Base-by-base conservation (phyloP, 2,329 filamentous ascomycete genomes). In the Neonectria ditissima region DNA sequence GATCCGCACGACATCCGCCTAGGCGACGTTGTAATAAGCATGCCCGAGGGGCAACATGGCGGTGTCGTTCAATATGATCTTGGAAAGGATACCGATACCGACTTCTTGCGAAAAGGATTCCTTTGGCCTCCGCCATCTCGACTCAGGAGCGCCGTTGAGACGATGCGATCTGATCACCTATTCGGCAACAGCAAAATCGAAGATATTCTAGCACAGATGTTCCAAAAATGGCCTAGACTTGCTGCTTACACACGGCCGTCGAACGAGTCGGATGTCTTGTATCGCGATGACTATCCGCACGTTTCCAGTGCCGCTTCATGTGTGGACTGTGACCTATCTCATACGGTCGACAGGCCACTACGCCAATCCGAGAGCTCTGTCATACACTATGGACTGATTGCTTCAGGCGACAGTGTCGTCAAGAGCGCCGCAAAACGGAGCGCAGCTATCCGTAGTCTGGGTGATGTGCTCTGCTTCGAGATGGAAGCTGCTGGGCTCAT, bases 1-100 rank as follows among this genome's bases (percentile, higher is more conserved):
- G 10, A 45, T 0, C 63, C 45, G 11, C 61, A 75, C 28, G 76
- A 80, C 18, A 73, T 80, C 3, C 72, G 77, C 13, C 55, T 73
- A 2, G 70, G 70, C 4, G 69, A 73, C 41, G 60, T 73, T 0
- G 71, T 71, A 1, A 63, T 73, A 8, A 68, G 68, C 52, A 63
- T 56, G 52, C 57, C 55, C 4, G 34, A 48, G 8, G 53, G 62
- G 2, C 51, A 59, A 0, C 37, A 65, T 11, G 65, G 69, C 7
- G 68, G 67, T 7, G 70, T 73, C 2, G 58, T 71, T 5, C 66
- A 73, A 18, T 71, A 73, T 37, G 69, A 71, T 39, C 63, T 59
- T 13, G 70, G 67, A 2, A 55, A 71, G 59, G 57, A 55, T 43
- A 28, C 68, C n/a, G 55, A 59, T 5, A 52, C 63, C 10, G 50